Conservation (phyloP, 2,329 filamentous ascomycete genomes). For the Madurella mycetomatis region DNA sequence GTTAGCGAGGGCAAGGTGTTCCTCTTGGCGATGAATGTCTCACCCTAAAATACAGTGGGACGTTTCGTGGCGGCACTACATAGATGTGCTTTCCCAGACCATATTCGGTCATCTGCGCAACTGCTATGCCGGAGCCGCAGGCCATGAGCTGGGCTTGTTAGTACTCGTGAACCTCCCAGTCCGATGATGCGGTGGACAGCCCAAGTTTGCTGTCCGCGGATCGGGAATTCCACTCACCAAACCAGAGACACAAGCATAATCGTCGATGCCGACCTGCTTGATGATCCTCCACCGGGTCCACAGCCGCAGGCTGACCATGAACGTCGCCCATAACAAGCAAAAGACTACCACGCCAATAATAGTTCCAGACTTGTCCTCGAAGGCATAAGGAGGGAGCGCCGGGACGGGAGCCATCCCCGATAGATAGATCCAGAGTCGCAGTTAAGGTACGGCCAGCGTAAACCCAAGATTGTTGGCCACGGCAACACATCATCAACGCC, state of each 20-base stretch:
- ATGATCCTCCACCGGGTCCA: constrained; percentile 18
- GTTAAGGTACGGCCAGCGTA: too few species aligned
- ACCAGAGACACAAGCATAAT: constrained; percentile 14
- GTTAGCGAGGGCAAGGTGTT: neutral
- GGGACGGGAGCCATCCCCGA: constrained; percentile 9
- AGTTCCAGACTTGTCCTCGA: constrained; percentile 13
- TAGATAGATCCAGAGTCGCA: neutral
- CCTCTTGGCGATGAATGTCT: neutral
- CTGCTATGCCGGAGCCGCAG: constrained; percentile 18
- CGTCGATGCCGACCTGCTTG: constrained; percentile 20
- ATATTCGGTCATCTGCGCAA: constrained; percentile 20
- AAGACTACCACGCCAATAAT: constrained; percentile 19
- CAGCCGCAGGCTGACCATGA: constrained; percentile 19
- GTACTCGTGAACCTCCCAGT: neutral
- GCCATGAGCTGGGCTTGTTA: constrained; percentile 4
- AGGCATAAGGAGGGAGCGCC: constrained; percentile 15
- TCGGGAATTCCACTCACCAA: constrained; percentile 19
- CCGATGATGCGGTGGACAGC: too few species aligned
- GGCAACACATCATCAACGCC: too few species aligned
- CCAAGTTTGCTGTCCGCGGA: too few species aligned
- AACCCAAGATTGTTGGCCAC: too few species aligned
- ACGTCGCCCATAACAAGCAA: constrained; percentile 15
- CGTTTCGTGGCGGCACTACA: constrained; percentile 6
- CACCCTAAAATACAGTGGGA: constrained; percentile 18
- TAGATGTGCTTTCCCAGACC: constrained; percentile 19